Conservation (phyloP, 2,329 filamentous ascomycete genomes). For the Fonsecaea pedrosoi region DNA sequence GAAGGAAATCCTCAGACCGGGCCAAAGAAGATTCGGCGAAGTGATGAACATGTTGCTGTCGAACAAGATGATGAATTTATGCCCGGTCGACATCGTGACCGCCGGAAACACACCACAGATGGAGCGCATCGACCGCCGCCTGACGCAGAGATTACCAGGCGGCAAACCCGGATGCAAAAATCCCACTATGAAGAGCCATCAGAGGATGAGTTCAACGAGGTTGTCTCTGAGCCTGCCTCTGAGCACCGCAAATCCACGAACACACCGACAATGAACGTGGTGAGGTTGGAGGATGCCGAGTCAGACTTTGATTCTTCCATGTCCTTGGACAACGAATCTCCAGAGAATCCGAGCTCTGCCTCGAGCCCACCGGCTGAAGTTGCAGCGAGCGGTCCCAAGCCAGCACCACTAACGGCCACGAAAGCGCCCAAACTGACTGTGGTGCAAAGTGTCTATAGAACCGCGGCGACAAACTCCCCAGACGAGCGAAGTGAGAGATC, state of each 20-base stretch:
- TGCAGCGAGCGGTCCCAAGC: conserved; percentile 5
- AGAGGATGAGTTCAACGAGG: conserved; percentile 39
- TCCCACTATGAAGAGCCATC: conserved; percentile 38
- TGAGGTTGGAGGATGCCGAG: conserved; percentile 24
- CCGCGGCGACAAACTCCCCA: not conserved
- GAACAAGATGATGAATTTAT: conserved; percentile 42
- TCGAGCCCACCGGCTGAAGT: conserved; percentile 22
- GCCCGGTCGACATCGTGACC: conserved; percentile 37
- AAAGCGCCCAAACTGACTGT: conserved; percentile 14
- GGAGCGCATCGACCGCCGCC: conserved; percentile 25
- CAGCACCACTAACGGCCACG: conserved; percentile 2
- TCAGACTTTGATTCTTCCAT: conserved; percentile 25
- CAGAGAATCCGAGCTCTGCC: conserved; percentile 5
- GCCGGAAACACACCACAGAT: conserved; percentile 31
- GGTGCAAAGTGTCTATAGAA: not conserved
- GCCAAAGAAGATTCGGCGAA: conserved; percentile 33
- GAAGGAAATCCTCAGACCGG: conserved; percentile 36
- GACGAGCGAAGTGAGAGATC: conserved; percentile 9
- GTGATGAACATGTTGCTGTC: conserved; percentile 28
- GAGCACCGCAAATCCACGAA: not conserved
- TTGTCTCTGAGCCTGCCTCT: conserved; percentile 17
- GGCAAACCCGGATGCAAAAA: conserved; percentile 37
- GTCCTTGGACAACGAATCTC: conserved; percentile 13
- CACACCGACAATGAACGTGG: conserved; percentile 9
- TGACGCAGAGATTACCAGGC: conserved; percentile 32